These are phyloP conservation scores for Monotropa hypopitys DNA, from an alignment of 179 eudicot species.

Conservation along the genomic window DNA sequence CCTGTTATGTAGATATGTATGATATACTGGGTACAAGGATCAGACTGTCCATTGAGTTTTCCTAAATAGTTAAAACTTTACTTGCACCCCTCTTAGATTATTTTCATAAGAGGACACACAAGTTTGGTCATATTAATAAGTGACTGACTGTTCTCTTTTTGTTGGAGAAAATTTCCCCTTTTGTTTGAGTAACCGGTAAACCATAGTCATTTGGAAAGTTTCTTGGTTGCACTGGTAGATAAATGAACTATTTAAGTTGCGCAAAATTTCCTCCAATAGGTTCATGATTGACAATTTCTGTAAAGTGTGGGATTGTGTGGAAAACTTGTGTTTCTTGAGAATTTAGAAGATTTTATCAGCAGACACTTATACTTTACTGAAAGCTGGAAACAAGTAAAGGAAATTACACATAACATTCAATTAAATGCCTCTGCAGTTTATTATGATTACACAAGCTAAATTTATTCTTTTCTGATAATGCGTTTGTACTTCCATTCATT, in stretches of 20 bases:
- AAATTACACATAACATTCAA: neutral
- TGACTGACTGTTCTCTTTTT: neutral
- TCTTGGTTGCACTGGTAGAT: neutral
- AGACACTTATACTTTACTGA: neutral
- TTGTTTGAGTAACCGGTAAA: neutral
- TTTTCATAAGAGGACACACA: neutral
- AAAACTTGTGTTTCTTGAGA: neutral
- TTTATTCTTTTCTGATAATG: neutral
- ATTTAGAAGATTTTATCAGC: neutral
- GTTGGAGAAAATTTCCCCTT: neutral
- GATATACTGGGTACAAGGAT: neutral
- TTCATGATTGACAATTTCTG: neutral
- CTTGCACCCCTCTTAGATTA: neutral
- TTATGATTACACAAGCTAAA: neutral
- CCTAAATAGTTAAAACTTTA: neutral
- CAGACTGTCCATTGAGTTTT: neutral
- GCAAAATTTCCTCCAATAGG: neutral
- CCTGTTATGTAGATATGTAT: neutral
- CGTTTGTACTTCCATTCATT: neutral
- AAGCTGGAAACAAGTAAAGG: neutral
- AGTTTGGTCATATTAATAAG: neutral
- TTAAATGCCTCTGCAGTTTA: neutral
- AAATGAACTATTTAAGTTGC: slow-evolving; percentile 3
- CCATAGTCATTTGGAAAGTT: neutral
- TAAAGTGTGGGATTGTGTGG: neutral